phyloP scores from a whole-genome alignment of 202 grass and related monocot species.

The Setaria italica region DNA sequence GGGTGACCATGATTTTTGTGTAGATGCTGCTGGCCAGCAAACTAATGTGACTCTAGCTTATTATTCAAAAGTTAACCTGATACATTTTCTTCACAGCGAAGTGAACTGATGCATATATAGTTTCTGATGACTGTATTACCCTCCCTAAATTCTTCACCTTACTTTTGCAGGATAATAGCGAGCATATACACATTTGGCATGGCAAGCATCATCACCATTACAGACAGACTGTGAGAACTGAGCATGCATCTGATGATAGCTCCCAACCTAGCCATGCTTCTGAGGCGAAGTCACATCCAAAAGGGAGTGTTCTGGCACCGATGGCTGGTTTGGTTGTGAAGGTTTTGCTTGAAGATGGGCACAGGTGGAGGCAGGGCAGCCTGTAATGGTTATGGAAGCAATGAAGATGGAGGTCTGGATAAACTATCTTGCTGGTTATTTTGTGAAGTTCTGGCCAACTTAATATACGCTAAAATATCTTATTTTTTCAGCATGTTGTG shows the following conservation, averaged over 20 bases:
- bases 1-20: constrained; percentile 66
- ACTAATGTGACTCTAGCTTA: constrained; percentile 76
- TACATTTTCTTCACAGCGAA: background rate
- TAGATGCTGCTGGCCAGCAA: constrained; percentile 80
- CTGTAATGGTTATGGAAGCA: constrained; percentile 95
- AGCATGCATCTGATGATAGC: constrained; percentile 59
- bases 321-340: constrained; percentile 96
- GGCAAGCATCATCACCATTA: constrained; percentile 91
- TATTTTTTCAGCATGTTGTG: constrained; percentile 76
- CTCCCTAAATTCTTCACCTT: background rate
- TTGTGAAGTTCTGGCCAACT: background rate
- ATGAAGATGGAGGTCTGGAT: constrained; percentile 97
- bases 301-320: constrained; percentile 90
- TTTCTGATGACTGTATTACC: constrained; percentile 22
- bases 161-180: constrained; percentile 63
- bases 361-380: constrained; percentile 69
- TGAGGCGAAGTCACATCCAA: constrained; percentile 63
- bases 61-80: constrained; percentile 74
- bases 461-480: background rate
- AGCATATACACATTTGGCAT: constrained; percentile 90
- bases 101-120: constrained; percentile 15
- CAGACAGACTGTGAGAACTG: constrained; percentile 61
- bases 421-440: background rate
- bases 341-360: constrained; percentile 81
- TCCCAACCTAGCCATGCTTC: constrained; percentile 63